Base-by-base conservation (phyloP, 2,329 filamentous ascomycete genomes). In the Magnaporthiopsis rhizophila region DNA sequence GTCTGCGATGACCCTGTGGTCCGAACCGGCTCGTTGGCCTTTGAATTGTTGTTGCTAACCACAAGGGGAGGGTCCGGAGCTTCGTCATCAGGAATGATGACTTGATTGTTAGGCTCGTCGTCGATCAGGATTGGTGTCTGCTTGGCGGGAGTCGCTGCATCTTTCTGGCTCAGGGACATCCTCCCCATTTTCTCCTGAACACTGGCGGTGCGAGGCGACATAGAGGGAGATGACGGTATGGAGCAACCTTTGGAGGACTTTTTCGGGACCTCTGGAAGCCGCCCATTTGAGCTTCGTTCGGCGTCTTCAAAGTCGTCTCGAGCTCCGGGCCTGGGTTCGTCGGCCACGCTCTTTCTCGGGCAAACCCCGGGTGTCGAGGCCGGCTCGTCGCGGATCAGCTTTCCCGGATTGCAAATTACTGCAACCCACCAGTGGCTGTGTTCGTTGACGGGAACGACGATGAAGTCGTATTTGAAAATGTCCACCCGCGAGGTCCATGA, bases 391-490 rank as follows among this genome's bases (percentile, higher is more conserved):
- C 73, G 73, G 9, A 86, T 71, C 28, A 95, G 80, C 62, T 83
- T 87, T 3, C 86, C 84, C 2, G 94, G 83, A 71, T 99, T 97
- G 82, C 92, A 97, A 63, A 99, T 94, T 64, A 99, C 94, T 18
- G 92, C 92, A 68, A 98, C 80, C 75, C 95, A 98, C 95, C 96
- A 99, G 75, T 99, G 95, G 1, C 81, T 78, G 69, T 86, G 81
- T 72, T 97, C 90, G 70, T 97, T 96, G 73, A 99, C 91, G 0
- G 95, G 95, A 8, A 99, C 89, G 13, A 98, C 83, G 65, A 98
- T 87, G 73, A 93, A 97, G 72, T 97, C 91, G 69, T 91, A 92
- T 7, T 82, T 83, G 71, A 98, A 91, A 11, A 99, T 77, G 72
- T 99, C 91, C 28, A 94, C 83, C 69, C 88, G 91, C 45, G 89